Evolutionary conservation across 768 basidiomycete species (phyloP).

Genomic region (Leccinum incarnatum): DNA sequence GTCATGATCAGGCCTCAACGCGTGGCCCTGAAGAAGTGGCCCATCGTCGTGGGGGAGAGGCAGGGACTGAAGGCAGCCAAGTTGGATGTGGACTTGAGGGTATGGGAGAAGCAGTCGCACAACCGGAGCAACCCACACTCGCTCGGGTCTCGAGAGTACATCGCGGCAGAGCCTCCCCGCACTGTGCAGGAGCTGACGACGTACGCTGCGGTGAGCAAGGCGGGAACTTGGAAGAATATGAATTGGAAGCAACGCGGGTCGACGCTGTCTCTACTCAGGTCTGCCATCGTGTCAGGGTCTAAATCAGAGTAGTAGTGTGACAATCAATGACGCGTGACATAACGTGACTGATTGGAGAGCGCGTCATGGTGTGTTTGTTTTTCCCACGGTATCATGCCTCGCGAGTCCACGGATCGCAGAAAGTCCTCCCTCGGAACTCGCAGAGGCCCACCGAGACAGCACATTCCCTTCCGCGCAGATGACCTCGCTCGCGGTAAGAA

Average conservation of each 20-base stretch:
- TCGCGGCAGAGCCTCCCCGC: conserved; percentile 29
- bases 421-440: conserved; percentile 44
- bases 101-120: conserved; percentile 32
- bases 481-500: conserved; percentile 77
- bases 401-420: conserved; percentile 25
- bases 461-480: conserved; percentile 77
- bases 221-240: background rate
- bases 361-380: conserved; percentile 26
- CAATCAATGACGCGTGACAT: conserved; percentile 22
- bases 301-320: background rate
- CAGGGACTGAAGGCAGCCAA: conserved; percentile 38
- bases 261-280: conserved; percentile 16
- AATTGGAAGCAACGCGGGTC: background rate
- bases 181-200: conserved; percentile 22
- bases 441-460: conserved; percentile 59
- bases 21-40: conserved; percentile 35
- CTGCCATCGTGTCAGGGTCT: conserved; percentile 20
- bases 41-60: conserved; percentile 45
- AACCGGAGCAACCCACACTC: conserved; percentile 41
- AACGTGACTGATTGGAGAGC: conserved; percentile 23
- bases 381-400: conserved; percentile 31
- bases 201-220: conserved; percentile 4
- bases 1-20: conserved; percentile 30
- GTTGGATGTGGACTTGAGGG: conserved; percentile 32
- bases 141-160: conserved; percentile 52